These are phyloP conservation scores for Globisporangium iwayamae DNA, from an alignment of 352 stramenopile genomes.

Conservation along the genomic window DNA sequence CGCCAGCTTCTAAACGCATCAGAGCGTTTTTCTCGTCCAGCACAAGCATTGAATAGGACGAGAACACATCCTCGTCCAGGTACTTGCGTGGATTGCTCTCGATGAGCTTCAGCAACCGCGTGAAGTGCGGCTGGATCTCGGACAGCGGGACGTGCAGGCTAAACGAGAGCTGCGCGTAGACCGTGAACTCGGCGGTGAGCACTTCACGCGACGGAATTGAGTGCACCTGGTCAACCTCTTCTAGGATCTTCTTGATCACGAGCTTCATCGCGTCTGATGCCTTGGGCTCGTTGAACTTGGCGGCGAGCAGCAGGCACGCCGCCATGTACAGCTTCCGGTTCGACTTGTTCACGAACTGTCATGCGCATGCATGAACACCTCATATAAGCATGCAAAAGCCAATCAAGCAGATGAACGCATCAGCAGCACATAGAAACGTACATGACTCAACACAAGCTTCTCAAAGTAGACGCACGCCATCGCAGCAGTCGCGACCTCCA, in stretches of 20 bases:
- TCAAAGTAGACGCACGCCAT: constrained; percentile 97
- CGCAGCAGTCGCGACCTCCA: constrained; percentile 93
- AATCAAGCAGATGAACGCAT: background rate
- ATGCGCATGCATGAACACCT: constrained; percentile 29
- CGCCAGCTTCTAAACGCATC: constrained; percentile 13
- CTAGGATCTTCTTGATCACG: constrained; percentile 63
- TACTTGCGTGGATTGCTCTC: constrained; percentile 89
- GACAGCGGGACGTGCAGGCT: constrained; percentile 76
- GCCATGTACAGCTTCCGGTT: constrained; percentile 96
- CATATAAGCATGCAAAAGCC: background rate
- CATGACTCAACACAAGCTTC: constrained; percentile 91
- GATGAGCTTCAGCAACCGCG: constrained; percentile 77
- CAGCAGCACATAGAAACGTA: constrained; percentile 20
- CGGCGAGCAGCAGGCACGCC: constrained; percentile 92
- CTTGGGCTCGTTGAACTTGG: constrained; percentile 91
- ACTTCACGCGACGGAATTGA: constrained; percentile 81
- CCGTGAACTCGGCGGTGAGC: constrained; percentile 86
- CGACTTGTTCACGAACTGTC: constrained; percentile 93
- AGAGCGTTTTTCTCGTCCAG: constrained; percentile 55
- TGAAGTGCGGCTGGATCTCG: constrained; percentile 86
- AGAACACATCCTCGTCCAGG: constrained; percentile 82
- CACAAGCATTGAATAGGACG: constrained; percentile 67
- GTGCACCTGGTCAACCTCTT: constrained; percentile 77
- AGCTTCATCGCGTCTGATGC: constrained; percentile 58
- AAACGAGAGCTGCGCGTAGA: constrained; percentile 89